Base-by-base conservation (phyloP, 345 rosid species). In the Mangifera indica region DNA sequence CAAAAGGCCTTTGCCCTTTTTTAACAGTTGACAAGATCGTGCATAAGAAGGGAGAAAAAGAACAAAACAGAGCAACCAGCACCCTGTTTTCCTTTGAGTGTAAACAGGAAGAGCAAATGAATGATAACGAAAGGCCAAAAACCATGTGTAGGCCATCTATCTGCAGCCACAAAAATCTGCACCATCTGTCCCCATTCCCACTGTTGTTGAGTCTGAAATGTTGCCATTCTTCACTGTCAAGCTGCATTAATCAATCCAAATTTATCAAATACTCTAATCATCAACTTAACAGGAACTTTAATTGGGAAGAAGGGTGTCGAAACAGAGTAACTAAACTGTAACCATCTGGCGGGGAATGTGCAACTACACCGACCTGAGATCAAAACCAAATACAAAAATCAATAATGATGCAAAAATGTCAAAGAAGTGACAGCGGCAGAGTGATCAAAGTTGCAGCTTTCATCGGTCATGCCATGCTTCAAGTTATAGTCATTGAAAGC, bases 401-500 rank as follows among this genome's bases (percentile, higher is more conserved):
- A 64, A n/a, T n/a, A n/a, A n/a, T n/a, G n/a, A n/a, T n/a, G n/a
- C n/a, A n/a, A n/a, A n/a, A n/a, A n/a, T n/a, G n/a, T n/a, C n/a
- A n/a, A n/a, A 56, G 90, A 86, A 77, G 87, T 89, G 76, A 88
- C 81, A 61, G 93, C 91, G 34, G 97, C 98, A 71, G 85, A 81
- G 79, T 86, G 78, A 73, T 81, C 81, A 70, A 93, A 91, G 79
- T 56, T 57, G 79, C 96, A 93, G 67, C 92, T 84, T 56, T 86
- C 93, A 71, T 89, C 93, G 24, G 92, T 78, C 85, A 81, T 29
- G 20, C 95, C 97, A 37, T 89, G 79, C 80, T 84, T 87, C 82
- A 87, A 60, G 83, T 83, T 91, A 73, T 87, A 93, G 75, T 84
- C 85, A 71, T 93, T 93, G 86, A 91, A 91, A 70, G 83, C 93